Evolutionary conservation across 345 rosid species (phyloP).

Genomic region (Pistacia integerrima): DNA sequence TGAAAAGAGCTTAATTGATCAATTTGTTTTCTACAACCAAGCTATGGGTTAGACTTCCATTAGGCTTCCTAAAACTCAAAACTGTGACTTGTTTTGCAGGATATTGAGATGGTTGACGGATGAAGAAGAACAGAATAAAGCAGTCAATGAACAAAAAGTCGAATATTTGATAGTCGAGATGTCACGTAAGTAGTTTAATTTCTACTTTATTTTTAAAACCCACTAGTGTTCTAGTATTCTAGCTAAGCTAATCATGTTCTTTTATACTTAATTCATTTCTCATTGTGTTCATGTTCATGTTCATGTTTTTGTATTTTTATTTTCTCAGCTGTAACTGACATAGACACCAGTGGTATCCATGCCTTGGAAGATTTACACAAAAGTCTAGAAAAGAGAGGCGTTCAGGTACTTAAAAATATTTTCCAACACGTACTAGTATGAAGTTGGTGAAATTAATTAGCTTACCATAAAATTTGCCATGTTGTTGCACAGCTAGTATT

Average conservation of each 20-base stretch:
- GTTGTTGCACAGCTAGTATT: slow-evolving; percentile 56
- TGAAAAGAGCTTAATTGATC: too few species aligned
- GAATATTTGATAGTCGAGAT: slow-evolving; percentile 77
- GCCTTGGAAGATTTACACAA: slow-evolving; percentile 69
- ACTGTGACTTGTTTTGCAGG: slow-evolving; percentile 38
- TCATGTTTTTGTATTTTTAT: neutral
- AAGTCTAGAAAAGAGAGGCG: slow-evolving; percentile 67
- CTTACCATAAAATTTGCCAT: slow-evolving; percentile 29
- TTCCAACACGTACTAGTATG: neutral
- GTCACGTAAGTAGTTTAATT: slow-evolving; percentile 65
- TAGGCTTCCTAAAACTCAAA: neutral
- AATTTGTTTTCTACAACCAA: too few species aligned
- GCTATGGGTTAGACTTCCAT: neutral
- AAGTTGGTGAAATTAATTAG: neutral
- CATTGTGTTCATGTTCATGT: neutral
- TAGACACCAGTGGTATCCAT: slow-evolving; percentile 90
- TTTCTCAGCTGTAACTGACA: slow-evolving; percentile 78
- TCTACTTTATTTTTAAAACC: neutral
- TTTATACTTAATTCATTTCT: neutral
- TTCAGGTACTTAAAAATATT: slow-evolving; percentile 45
- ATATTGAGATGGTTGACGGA: slow-evolving; percentile 85
- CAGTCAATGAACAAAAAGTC: slow-evolving; percentile 35
- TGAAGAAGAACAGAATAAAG: slow-evolving; percentile 65
- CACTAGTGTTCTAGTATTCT: too few species aligned
- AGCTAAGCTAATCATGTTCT: too few species aligned